Evolutionary conservation across 768 basidiomycete species (phyloP).

Genomic region (Xerocomellus chrysenteron): DNA sequence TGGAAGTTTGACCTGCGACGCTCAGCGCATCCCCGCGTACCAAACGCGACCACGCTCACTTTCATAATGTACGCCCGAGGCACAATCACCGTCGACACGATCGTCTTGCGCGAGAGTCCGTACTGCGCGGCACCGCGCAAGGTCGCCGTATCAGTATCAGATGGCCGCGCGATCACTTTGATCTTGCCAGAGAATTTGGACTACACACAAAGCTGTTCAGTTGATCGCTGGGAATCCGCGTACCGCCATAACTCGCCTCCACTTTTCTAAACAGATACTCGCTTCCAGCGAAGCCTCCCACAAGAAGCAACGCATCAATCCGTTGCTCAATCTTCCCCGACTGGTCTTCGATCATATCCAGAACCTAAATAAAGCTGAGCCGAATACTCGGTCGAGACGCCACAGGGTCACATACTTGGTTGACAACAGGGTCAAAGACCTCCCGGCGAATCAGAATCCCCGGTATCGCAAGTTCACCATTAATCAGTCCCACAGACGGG

Average conservation of each 20-base stretch:
- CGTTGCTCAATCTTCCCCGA: conserved; percentile 61
- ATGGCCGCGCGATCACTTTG: conserved; percentile 75
- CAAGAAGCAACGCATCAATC: conserved; percentile 82
- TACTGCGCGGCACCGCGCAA: conserved; percentile 87
- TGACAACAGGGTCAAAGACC: conserved; percentile 87
- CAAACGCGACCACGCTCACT: conserved; percentile 37
- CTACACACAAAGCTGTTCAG: conserved; percentile 36
- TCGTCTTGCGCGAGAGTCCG: conserved; percentile 69
- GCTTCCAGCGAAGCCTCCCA: conserved; percentile 87
- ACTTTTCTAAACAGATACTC: conserved; percentile 82
- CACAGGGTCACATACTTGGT: conserved; percentile 50
- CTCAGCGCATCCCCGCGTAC: conserved; percentile 2
- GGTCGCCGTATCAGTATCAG: conserved; percentile 87
- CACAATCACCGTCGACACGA: conserved; percentile 80
- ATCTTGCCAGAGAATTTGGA: conserved; percentile 66
- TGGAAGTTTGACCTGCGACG: conserved; percentile 74
- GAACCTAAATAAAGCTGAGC: conserved; percentile 47
- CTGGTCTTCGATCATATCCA: conserved; percentile 79
- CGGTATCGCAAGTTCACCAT: conserved; percentile 82
- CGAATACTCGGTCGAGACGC: conserved; percentile 1
- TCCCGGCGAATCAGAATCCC: conserved; percentile 76
- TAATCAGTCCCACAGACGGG: conserved; percentile 71
- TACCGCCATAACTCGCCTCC: conserved; percentile 47
- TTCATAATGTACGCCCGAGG: conserved; percentile 88
- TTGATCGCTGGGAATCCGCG: conserved; percentile 2